Percentiles rank a stretch among this genome's conserved stretches.
Conservation (phyloP, 1,284 basidiomycete genomes). For the Peniophora sp. region DNA sequence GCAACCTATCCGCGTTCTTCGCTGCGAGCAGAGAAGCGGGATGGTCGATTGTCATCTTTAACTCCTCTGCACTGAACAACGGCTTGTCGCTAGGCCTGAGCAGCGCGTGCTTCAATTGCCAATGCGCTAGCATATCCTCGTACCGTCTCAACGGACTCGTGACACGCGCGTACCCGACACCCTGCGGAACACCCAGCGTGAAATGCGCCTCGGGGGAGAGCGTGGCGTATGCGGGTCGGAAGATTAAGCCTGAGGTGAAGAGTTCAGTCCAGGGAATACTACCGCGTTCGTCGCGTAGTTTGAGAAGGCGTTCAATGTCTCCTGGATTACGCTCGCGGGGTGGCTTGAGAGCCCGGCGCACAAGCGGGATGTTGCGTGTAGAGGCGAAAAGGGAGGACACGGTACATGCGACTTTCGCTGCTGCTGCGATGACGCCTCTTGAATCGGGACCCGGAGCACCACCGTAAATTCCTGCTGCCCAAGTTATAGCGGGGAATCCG, state of each 20-base stretch:
- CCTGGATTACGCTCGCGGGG: constrained; percentile 12
- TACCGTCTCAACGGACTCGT: constrained; percentile 89
- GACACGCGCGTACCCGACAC: constrained; percentile 75
- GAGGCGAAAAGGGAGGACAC: not conserved
- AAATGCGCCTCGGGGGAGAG: constrained; percentile 59
- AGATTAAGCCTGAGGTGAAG: constrained; percentile 24
- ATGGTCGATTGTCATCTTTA: constrained; percentile 17
- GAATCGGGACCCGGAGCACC: not conserved
- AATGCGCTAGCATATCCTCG: constrained; percentile 81
- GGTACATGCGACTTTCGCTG: not conserved
- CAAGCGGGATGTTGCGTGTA: not conserved
- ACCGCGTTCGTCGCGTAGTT: constrained; percentile 33
- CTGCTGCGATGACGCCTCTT: not conserved
- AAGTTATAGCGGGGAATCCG: constrained; percentile 17
- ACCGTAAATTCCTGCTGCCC: not conserved
- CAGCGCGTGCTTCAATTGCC: constrained; percentile 89
- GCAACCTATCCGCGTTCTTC: constrained; percentile 16
- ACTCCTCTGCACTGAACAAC: constrained; percentile 31
- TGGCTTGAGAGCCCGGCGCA: not conserved
- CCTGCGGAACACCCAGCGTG: constrained; percentile 59
- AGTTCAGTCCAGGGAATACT: constrained; percentile 20
- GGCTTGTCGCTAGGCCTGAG: constrained; percentile 22
- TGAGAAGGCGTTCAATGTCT: constrained; percentile 16
- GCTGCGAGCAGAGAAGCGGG: constrained; percentile 7
- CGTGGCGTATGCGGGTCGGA: constrained; percentile 29